A percentile compares a stretch with the other conserved stretches of the same genome.
Evolutionary conservation across 768 basidiomycete genomes (phyloP).

Genomic region (Panaeolus papilionaceus): DNA sequence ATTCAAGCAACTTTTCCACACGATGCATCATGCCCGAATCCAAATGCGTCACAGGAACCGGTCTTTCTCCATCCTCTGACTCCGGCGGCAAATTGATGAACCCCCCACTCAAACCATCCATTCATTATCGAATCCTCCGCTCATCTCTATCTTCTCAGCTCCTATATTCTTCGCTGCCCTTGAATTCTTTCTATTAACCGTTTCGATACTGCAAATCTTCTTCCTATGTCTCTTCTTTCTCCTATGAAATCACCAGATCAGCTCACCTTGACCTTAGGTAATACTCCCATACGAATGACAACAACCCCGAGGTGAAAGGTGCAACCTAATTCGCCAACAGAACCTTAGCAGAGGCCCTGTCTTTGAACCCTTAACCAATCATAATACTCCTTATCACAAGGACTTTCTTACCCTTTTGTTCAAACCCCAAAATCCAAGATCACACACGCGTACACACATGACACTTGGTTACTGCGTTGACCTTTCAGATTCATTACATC

Average conservation of each 20-base stretch:
- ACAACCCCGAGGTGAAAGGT: neutral
- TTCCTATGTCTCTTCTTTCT: neutral
- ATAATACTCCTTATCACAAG: conserved; percentile 3
- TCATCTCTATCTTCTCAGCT: conserved; percentile 15
- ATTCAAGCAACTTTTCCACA: conserved; percentile 12
- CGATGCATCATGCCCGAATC: conserved; percentile 4
- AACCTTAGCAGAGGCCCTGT: neutral
- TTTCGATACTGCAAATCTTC: neutral
- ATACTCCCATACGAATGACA: neutral
- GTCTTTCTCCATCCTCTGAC: conserved; percentile 20
- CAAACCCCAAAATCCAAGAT: conserved; percentile 3
- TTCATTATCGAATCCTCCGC: conserved; percentile 22
- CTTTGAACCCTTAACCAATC: conserved; percentile 2
- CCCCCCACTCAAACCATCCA: conserved; percentile 17
- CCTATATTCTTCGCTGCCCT: neutral
- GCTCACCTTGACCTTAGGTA: neutral
- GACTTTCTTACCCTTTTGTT: neutral
- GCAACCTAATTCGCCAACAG: conserved; percentile 1
- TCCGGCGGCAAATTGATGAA: conserved; percentile 41
- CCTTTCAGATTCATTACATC: conserved; percentile 4
- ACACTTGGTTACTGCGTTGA: conserved; percentile 10
- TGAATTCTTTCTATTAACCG: neutral
- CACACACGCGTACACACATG: conserved; percentile 13
- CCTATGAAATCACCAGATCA: neutral
- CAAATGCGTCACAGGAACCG: conserved; percentile 46